Percentiles rank a stretch among this genome's conserved stretches.
Evolutionary conservation across 2,329 filamentous ascomycete genomes (phyloP).

Genomic region (Aspergillus intermedius): DNA sequence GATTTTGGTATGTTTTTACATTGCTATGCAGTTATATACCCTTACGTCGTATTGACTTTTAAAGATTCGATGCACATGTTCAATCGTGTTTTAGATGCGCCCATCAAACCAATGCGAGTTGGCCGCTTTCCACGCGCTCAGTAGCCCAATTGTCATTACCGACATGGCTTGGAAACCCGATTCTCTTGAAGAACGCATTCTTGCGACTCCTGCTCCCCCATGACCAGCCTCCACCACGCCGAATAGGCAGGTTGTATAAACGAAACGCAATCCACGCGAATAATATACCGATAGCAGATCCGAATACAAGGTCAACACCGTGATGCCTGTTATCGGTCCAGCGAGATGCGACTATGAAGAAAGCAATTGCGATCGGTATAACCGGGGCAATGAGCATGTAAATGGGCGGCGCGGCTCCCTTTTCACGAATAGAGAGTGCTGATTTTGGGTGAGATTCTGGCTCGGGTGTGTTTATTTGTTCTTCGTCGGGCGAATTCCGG

Average conservation of each 20-base stretch:
- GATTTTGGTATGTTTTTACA: slow-evolving; percentile 21
- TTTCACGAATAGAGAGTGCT: slow-evolving; percentile 51
- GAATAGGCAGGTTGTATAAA: slow-evolving; percentile 77
- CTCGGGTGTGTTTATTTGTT: slow-evolving; percentile 8
- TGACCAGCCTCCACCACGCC: slow-evolving; percentile 75
- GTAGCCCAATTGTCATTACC: slow-evolving; percentile 24
- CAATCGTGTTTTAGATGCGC: too few species aligned
- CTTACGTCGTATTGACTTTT: too few species aligned
- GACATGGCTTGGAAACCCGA: slow-evolving; percentile 28
- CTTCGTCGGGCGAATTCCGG: slow-evolving; percentile 11
- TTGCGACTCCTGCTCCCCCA: slow-evolving; percentile 72
- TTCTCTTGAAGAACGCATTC: slow-evolving; percentile 55
- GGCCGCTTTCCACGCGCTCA: slow-evolving; percentile 13
- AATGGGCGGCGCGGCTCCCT: slow-evolving; percentile 75
- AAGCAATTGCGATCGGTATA: slow-evolving; percentile 64
- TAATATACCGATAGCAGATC: slow-evolving; percentile 68
- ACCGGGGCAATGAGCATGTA: slow-evolving; percentile 67
- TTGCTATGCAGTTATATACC: too few species aligned
- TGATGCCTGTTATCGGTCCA: slow-evolving; percentile 87
- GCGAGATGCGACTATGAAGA: slow-evolving; percentile 77
- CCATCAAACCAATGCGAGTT: slow-evolving; percentile 8
- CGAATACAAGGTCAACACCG: slow-evolving; percentile 85
- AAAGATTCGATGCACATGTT: too few species aligned
- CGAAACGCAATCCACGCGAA: slow-evolving; percentile 70
- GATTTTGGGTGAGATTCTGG: background rate